Base-by-base conservation (phyloP, 306 rosid genomes). In the Lagenaria siceraria region DNA sequence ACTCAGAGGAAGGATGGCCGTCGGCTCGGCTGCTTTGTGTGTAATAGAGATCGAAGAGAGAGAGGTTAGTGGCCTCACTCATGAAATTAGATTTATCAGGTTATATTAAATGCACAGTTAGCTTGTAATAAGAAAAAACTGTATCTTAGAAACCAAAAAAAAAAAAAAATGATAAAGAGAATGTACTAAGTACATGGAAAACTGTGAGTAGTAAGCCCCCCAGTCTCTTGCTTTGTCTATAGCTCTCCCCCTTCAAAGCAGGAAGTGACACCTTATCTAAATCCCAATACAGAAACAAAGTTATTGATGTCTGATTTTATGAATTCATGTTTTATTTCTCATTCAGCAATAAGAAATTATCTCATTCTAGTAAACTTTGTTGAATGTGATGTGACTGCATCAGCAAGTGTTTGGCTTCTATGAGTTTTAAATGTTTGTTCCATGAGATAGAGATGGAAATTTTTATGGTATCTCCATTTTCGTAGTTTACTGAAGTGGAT, bases 51-150 rank as follows among this genome's bases (percentile, higher is more conserved):
- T 29, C 46, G 46, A 29, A 12, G 46, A 48, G 9, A 48, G 9
- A 42, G 46, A 15, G 60, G 60, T 4, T 21, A 73, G 77, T 51
- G 40, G 59, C 82, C 61, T 54, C 71, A 12, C 55, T 35, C 18
- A 71, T 42, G 78, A 80, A 85, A 58, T 82, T 75, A 62, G 83
- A 70, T 78, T 78, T 69, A 53, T 29, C 46, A 36, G 56, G 78
- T 74, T 79, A 62, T 80, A 77, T 80, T 80, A 55, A 79, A 78
- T 77, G 79, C 76, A 66, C 82, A 66, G 80, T 75, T 81, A 60
- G 56, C 69, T 31, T 81, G 75, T 75, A 61, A 71, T 78, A 63
- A 79, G 80, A 80, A 76, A 75, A 80, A 76, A 75, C 77, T 61
- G 12, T 54, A 80, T 61, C 58, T 75, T 63, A 74, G 75, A 43